Base-by-base conservation (phyloP, 169 alveolate species). In the Babesia sp. region DNA sequence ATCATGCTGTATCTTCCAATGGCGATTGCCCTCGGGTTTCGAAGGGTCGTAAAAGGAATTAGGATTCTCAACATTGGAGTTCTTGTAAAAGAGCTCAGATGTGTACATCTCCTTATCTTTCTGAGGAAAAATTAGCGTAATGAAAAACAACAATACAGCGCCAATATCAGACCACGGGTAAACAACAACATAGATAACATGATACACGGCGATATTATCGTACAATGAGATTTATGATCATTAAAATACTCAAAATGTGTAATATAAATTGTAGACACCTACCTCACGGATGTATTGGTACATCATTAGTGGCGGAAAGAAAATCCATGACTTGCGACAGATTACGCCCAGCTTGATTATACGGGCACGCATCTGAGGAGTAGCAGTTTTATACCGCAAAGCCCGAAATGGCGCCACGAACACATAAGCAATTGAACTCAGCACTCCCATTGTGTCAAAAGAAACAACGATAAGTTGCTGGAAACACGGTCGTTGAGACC, bases 201-300 rank as follows among this genome's bases (percentile, higher is more conserved):
- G 20, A n/a, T 2, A 44, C 1, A 44, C 53, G 4, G 53, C 1
- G 1, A n/a, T n/a, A 44, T 44, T n/a, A 3, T 1, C n/a, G n/a
- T n/a, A n/a, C n/a, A n/a, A n/a, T n/a, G n/a, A n/a, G n/a, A n/a
- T n/a, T n/a, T n/a, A n/a, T n/a, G n/a, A n/a, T n/a, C n/a, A n/a
- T n/a, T n/a, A n/a, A n/a, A n/a, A n/a, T n/a, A n/a, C n/a, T n/a
- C n/a, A n/a, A n/a, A n/a, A n/a, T n/a, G n/a, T n/a, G n/a, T n/a
- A n/a, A n/a, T n/a, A n/a, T n/a, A n/a, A n/a, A n/a, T n/a, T n/a
- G n/a, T n/a, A 9, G 16, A 9, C 48, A 33, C 67, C 20, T 57
- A 91, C 95, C 90, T 91, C 93, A 58, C 94, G 64, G 41, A 91
- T 87, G 86, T 88, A 91, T 64, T 91, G 95, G 76, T 85, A 88